These are phyloP conservation scores for Kwoniella heveanensis DNA, from an alignment of 768 basidiomycete genomes.

Conservation along the genomic window DNA sequence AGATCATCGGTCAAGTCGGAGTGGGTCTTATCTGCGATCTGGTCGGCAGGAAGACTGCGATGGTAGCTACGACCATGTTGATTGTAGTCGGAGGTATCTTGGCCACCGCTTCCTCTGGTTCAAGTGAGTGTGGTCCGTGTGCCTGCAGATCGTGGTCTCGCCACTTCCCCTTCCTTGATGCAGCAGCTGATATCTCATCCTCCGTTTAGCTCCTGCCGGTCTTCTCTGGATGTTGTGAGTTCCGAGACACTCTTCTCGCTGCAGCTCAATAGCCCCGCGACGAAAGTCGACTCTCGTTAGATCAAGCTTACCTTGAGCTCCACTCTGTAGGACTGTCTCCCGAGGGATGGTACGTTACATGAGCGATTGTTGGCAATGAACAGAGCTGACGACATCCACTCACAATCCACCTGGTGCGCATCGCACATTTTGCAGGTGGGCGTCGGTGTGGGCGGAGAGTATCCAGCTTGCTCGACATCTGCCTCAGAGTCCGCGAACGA, in stretches of 20 bases:
- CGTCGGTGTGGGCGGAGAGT: conserved; percentile 75
- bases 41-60: conserved; percentile 73
- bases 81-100: conserved; percentile 73
- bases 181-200: not conserved
- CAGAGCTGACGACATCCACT: too few species aligned
- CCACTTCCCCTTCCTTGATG: not conserved
- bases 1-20: conserved; percentile 48
- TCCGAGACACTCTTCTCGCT: not conserved
- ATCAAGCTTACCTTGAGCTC: too few species aligned
- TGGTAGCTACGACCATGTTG: conserved; percentile 68
- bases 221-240: conserved; percentile 69
- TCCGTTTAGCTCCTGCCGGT: conserved; percentile 57
- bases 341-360: conserved; percentile 64
- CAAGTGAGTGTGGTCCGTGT: conserved; percentile 61
- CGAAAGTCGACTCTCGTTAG: too few species aligned
- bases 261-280: too few species aligned
- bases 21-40: conserved; percentile 74
- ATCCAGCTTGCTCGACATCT: conserved; percentile 70
- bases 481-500: conserved; percentile 76
- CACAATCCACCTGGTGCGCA: too few species aligned
- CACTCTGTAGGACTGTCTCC: conserved; percentile 66
- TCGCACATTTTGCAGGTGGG: too few species aligned
- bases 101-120: conserved; percentile 69
- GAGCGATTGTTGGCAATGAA: too few species aligned
- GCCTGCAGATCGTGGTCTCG: too few species aligned